These are phyloP conservation scores for Iris pallida DNA, from an alignment of 116 monocot genomes.

Conservation along the genomic window DNA sequence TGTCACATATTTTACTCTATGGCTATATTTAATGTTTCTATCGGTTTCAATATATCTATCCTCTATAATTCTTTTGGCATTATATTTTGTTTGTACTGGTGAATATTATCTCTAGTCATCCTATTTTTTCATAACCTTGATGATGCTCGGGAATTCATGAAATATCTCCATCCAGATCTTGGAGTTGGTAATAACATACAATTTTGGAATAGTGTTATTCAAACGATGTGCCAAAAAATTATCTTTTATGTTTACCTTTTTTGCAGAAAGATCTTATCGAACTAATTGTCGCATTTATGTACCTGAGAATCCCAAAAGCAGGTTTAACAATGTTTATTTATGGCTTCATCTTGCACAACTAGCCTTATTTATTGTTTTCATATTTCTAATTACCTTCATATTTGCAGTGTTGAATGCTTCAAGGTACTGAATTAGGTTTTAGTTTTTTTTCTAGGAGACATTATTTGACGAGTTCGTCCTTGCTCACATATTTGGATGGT, in stretches of 20 bases:
- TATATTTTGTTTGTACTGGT: neutral
- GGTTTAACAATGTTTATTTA: slow-evolving; percentile 98
- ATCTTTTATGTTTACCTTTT: slow-evolving; percentile 2
- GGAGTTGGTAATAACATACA: slow-evolving; percentile 66
- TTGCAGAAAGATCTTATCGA: slow-evolving; percentile 85
- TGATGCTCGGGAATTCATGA: slow-evolving; percentile 95
- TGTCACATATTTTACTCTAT: no score
- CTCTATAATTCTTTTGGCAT: no score
- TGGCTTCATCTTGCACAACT: slow-evolving; percentile 32
- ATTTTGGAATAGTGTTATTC: neutral
- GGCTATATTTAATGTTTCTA: no score
- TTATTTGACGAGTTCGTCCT: slow-evolving; percentile 93
- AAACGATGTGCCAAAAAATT: neutral
- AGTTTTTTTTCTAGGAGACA: slow-evolving; percentile 64
- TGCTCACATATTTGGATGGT: slow-evolving; percentile 97
- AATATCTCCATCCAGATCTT: slow-evolving; percentile 89
- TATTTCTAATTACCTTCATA: neutral
- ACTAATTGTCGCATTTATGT: slow-evolving; percentile 92
- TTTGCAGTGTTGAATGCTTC: neutral
- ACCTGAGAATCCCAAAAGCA: slow-evolving; percentile 87
- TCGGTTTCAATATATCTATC: no score
- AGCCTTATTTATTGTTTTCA: neutral
- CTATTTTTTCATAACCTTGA: slow-evolving; percentile 57
- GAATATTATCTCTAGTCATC: no score
- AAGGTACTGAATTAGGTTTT: slow-evolving; percentile 30